These are phyloP conservation scores for Botrytis galanthina DNA, from an alignment of 2,329 filamentous ascomycete genomes.

Conservation along the genomic window DNA sequence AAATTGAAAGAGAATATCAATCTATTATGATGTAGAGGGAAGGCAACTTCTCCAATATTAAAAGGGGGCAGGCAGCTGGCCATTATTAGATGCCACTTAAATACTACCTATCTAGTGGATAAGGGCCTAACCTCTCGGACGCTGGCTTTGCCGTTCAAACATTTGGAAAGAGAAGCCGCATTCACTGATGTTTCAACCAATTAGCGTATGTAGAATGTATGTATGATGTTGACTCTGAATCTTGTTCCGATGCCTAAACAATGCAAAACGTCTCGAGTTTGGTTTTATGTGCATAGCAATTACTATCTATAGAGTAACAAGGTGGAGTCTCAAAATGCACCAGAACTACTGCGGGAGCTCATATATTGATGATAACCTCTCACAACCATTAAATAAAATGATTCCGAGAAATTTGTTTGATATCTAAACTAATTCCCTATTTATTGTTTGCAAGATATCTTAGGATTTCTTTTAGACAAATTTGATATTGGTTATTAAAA, in stretches of 20 bases:
- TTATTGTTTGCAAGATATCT: not conserved
- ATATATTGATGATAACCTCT: not conserved
- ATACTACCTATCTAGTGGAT: not conserved
- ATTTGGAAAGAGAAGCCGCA: slow-evolving; percentile 10
- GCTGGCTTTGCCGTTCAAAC: slow-evolving; percentile 8
- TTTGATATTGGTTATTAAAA: not conserved
- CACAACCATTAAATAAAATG: not conserved
- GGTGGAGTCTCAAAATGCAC: not conserved
- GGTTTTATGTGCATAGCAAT: not conserved
- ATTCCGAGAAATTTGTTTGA: not conserved
- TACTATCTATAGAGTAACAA: not conserved
- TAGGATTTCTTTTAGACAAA: not conserved
- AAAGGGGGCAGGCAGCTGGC: not conserved
- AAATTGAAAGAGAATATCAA: not conserved
- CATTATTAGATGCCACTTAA: not conserved
- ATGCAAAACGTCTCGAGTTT: not conserved
- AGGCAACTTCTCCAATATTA: not conserved
- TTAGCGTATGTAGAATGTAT: not conserved
- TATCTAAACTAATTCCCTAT: not conserved
- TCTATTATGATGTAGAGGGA: not conserved
- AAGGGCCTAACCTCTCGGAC: slow-evolving; percentile 8
- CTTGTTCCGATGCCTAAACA: not conserved
- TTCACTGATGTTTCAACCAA: not conserved
- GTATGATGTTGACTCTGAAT: not conserved
- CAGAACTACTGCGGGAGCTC: not conserved